phyloP scores from a whole-genome alignment of 129 eudicot species.

The Sambucus nigra region DNA sequence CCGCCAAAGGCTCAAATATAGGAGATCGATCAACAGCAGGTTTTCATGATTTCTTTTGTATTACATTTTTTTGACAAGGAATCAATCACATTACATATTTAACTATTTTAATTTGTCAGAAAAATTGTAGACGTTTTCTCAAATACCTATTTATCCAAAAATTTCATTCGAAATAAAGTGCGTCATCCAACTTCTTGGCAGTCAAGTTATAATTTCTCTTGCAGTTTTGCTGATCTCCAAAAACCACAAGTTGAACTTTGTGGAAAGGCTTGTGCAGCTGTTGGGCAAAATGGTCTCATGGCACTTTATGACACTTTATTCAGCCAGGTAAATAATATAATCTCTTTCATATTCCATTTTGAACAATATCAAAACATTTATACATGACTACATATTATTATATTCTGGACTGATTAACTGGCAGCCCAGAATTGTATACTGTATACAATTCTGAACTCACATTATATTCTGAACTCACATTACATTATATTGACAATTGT shows the following conservation, averaged over 20 bases:
- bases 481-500: too few species aligned
- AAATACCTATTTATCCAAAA: too few species aligned
- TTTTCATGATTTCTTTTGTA: slow-evolving; percentile 4
- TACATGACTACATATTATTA: too few species aligned
- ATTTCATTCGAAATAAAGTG: too few species aligned
- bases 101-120: too few species aligned
- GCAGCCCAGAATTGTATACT: too few species aligned
- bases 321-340: slow-evolving; percentile 41
- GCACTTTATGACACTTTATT: slow-evolving; percentile 82
- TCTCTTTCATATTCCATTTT: not conserved
- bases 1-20: slow-evolving; percentile 82
- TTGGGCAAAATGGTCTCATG: slow-evolving; percentile 94
- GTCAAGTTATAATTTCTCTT: slow-evolving; percentile 2
- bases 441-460: too few species aligned
- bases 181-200: not conserved
- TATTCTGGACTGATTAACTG: too few species aligned
- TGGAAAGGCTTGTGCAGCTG: slow-evolving; percentile 99
- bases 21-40: slow-evolving; percentile 90
- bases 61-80: not conserved
- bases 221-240: slow-evolving; percentile 90
- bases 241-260: slow-evolving; percentile 93
- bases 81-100: too few species aligned
- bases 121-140: too few species aligned
- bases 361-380: not conserved
- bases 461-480: too few species aligned